phyloP scores from a whole-genome alignment of 139 green algal genomes.

The Trebouxia sp. region DNA sequence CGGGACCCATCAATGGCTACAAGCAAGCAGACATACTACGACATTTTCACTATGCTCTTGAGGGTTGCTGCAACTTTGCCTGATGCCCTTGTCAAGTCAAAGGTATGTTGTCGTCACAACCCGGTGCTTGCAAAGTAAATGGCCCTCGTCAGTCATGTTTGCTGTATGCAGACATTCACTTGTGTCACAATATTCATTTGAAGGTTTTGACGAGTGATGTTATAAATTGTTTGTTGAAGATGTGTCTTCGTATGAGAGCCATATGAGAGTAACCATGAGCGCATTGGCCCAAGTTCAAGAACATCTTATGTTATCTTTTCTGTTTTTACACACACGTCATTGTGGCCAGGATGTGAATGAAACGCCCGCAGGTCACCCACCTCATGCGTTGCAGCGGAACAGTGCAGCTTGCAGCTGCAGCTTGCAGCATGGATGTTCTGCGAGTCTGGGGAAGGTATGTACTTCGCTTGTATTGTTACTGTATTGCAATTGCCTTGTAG shows the following conservation, averaged over 20 bases:
- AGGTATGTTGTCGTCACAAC: conserved; percentile 25
- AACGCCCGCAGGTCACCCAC: conserved; percentile 25
- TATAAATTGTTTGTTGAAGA: conserved; percentile 6
- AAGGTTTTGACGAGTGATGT: not conserved
- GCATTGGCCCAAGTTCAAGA: not conserved
- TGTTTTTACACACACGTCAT: not conserved
- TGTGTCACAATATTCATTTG: not conserved
- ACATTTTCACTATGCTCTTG: conserved; percentile 26
- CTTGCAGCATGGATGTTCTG: conserved; percentile 31
- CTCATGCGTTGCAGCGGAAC: conserved; percentile 26
- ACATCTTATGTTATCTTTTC: too few relatives aligned
- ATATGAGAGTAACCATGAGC: too few relatives aligned
- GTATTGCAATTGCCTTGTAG: conserved; percentile 10
- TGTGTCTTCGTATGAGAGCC: conserved; percentile 17
- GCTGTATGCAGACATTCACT: too few relatives aligned
- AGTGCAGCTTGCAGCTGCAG: conserved; percentile 18
- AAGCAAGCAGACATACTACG: conserved; percentile 25
- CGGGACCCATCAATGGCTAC: conserved; percentile 12
- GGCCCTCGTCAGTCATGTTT: too few relatives aligned
- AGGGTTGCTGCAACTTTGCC: conserved; percentile 23
- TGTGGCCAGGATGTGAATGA: not conserved
- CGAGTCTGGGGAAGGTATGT: conserved; percentile 30
- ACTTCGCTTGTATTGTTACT: conserved; percentile 15
- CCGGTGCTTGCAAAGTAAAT: not conserved
- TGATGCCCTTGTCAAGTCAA: conserved; percentile 25